Conservation (phyloP, 768 basidiomycete species). For the Russula brevipes region DNA sequence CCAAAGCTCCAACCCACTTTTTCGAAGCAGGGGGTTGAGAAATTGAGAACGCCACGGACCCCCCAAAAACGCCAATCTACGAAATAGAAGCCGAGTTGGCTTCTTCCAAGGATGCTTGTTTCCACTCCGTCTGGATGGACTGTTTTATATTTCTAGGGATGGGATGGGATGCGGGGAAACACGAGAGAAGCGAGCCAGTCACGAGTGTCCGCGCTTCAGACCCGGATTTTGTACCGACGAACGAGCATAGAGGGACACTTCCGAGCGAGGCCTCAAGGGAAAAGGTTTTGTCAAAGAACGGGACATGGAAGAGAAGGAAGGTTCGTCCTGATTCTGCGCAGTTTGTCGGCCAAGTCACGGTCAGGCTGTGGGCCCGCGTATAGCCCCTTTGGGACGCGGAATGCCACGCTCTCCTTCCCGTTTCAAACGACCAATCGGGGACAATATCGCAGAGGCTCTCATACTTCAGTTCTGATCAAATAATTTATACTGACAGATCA, state of each 20-base stretch:
- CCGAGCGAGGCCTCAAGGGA: neutral
- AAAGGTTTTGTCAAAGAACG: neutral
- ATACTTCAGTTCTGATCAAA: neutral
- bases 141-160: neutral
- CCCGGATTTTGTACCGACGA: neutral
- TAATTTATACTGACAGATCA: neutral
- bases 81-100: neutral
- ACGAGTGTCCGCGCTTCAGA: neutral
- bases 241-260: neutral
- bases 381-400: neutral
- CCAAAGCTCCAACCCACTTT: neutral
- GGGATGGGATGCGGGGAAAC: neutral
- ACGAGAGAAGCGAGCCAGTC: neutral
- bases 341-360: neutral
- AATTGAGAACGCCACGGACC: neutral
- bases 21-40: too few relatives aligned
- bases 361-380: constrained; percentile 5
- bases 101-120: neutral
- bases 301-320: neutral
- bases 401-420: constrained; percentile 5
- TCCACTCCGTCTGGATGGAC: neutral
- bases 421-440: constrained; percentile 7
- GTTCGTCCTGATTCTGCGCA: constrained; percentile 6
- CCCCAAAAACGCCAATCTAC: neutral
- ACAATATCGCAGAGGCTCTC: neutral